Percentiles rank a stretch among this genome's conserved stretches.
phyloP scores from a whole-genome alignment of 768 basidiomycete genomes.

The Grammothele lineata region DNA sequence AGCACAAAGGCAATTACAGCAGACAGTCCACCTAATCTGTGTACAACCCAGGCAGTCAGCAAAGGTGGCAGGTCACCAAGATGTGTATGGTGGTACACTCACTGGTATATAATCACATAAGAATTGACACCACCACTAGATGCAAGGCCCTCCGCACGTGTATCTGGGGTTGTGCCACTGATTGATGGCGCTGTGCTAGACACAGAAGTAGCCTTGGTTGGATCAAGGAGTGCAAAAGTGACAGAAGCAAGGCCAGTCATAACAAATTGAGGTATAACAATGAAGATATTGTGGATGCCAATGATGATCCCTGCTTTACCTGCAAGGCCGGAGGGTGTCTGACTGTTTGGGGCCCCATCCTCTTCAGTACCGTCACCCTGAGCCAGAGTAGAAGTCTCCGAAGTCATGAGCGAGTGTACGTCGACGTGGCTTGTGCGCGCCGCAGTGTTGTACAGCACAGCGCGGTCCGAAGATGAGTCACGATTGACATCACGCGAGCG shows the following conservation, averaged over 20 bases:
- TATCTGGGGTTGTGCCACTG: conserved; percentile 1
- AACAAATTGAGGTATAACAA: conserved; percentile 93
- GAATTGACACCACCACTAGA: conserved; percentile 49
- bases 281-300: conserved; percentile 92
- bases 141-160: conserved; percentile 19
- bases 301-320: conserved; percentile 87
- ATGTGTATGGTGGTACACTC: conserved; percentile 26
- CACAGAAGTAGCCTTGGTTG: conserved; percentile 36
- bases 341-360: conserved; percentile 14
- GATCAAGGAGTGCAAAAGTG: conserved; percentile 84
- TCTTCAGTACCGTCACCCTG: conserved; percentile 21
- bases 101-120: conserved; percentile 82
- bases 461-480: not conserved
- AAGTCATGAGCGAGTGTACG: conserved; percentile 25
- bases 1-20: conserved; percentile 53
- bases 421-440: conserved; percentile 49
- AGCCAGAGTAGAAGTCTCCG: conserved; percentile 7
- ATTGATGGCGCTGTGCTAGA: conserved; percentile 2
- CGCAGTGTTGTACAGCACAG: conserved; percentile 34
- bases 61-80: not conserved
- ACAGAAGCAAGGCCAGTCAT: conserved; percentile 83
- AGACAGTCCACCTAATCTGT: conserved; percentile 54
- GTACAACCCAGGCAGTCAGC: not conserved
- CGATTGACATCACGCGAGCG: conserved; percentile 1
- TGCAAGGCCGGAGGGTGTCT: conserved; percentile 42